phyloP scores from a whole-genome alignment of 2,329 filamentous ascomycete species.

The Epichloe uncinata region DNA sequence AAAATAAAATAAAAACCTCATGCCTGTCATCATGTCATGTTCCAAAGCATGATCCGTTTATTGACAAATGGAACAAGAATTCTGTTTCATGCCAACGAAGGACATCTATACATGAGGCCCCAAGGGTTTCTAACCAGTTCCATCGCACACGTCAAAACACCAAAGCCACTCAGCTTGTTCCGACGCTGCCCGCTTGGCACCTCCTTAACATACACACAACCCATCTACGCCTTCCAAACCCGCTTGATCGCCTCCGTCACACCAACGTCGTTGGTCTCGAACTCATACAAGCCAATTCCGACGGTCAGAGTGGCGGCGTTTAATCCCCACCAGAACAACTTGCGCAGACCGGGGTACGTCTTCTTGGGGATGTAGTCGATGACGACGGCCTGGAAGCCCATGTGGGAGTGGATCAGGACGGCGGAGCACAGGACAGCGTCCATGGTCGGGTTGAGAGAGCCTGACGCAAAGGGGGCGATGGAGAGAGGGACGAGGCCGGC shows the following conservation, averaged over 20 bases:
- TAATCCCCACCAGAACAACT: slow-evolving; percentile 61
- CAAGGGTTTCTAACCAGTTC: neutral
- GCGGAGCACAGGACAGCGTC: slow-evolving; percentile 77
- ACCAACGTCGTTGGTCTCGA: slow-evolving; percentile 97
- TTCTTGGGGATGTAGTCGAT: slow-evolving; percentile 79
- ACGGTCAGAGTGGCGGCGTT: slow-evolving; percentile 67
- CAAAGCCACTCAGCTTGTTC: neutral
- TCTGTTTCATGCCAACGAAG: slow-evolving; percentile 4
- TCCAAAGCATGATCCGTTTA: neutral
- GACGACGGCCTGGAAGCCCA: slow-evolving; percentile 84
- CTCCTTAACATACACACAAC: neutral
- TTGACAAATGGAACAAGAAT: slow-evolving; percentile 6
- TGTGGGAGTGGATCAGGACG: slow-evolving; percentile 84
- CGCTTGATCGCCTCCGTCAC: slow-evolving; percentile 79
- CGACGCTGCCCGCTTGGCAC: neutral
- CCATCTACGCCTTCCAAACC: slow-evolving; percentile 68
- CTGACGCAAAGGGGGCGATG: slow-evolving; percentile 81
- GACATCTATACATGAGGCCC: slow-evolving; percentile 10
- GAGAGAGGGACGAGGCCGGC: slow-evolving; percentile 74
- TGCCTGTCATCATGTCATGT: too few relatives aligned
- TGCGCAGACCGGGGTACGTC: slow-evolving; percentile 54
- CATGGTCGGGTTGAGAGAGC: slow-evolving; percentile 75
- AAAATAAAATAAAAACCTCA: too few relatives aligned
- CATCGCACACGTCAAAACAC: neutral
- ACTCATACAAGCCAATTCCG: slow-evolving; percentile 87